Conservation (phyloP, 495 filamentous ascomycete species). For the Amorphotheca resinae region DNA sequence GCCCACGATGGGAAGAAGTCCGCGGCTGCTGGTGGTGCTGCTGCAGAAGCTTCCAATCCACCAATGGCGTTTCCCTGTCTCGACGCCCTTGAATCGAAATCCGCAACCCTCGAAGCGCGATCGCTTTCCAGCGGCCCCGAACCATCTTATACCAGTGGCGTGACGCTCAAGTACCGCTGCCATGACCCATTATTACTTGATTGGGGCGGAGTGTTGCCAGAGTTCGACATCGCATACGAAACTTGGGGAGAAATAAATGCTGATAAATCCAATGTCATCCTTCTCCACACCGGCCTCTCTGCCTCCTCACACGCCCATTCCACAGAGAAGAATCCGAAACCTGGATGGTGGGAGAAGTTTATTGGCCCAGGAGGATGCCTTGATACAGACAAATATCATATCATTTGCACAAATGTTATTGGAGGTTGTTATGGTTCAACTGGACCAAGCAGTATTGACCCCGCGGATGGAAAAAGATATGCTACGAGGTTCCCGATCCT, state of each 20-base stretch:
- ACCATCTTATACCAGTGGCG: conserved; percentile 83
- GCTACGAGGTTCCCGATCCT: conserved; percentile 94
- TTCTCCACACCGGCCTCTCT: conserved; percentile 87
- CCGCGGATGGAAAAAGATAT: conserved; percentile 75
- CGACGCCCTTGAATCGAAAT: conserved; percentile 75
- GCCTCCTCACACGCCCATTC: conserved; percentile 94
- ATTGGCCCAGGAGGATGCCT: conserved; percentile 80
- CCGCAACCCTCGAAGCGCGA: conserved; percentile 60
- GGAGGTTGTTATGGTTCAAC: conserved; percentile 96
- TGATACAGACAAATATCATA: conserved; percentile 81
- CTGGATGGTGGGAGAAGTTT: conserved; percentile 99
- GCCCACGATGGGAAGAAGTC: background rate
- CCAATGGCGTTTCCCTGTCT: conserved; percentile 93
- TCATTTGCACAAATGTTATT: conserved; percentile 95
- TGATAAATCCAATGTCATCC: conserved; percentile 77
- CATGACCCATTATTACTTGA: conserved; percentile 69
- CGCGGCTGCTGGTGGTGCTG: background rate
- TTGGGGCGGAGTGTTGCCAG: conserved; percentile 79
- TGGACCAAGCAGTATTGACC: conserved; percentile 78
- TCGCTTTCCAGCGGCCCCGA: conserved; percentile 74
- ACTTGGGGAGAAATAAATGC: conserved; percentile 79
- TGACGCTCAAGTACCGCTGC: conserved; percentile 63
- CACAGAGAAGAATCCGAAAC: conserved; percentile 68
- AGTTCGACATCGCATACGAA: conserved; percentile 87
- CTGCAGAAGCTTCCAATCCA: conserved; percentile 57